phyloP scores from a whole-genome alignment of 306 rosid species.

The Purshia tridentata region DNA sequence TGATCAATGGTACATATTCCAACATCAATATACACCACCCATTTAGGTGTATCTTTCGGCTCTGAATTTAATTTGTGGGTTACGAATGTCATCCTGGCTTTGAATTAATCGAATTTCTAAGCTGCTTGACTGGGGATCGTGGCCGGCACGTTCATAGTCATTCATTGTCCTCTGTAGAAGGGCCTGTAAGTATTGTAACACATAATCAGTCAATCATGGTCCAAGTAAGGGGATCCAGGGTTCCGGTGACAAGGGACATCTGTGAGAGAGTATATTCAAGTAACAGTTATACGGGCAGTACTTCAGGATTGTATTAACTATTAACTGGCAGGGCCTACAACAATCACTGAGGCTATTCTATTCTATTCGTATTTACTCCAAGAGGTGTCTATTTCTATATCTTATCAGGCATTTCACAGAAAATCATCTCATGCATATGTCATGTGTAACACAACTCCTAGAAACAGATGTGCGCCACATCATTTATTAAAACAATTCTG shows the following conservation, averaged over 20 bases:
- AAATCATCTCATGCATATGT: background rate
- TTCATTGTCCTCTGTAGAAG: conserved; percentile 62
- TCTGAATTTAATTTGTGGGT: conserved; percentile 45
- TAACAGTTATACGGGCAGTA: background rate
- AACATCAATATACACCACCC: background rate
- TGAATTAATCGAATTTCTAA: conserved; percentile 78
- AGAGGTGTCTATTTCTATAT: background rate
- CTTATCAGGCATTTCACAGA: background rate
- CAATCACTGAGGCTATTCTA: background rate
- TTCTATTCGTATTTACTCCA: background rate
- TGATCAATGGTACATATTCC: background rate
- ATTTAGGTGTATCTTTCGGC: conserved; percentile 55
- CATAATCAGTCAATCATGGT: background rate
- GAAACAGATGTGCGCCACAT: background rate
- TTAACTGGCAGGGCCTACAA: background rate
- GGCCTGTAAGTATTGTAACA: conserved; percentile 41
- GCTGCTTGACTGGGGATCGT: conserved; percentile 66
- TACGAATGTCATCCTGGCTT: conserved; percentile 74
- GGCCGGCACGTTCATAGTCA: conserved; percentile 58
- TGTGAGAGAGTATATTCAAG: background rate
- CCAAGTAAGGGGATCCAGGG: background rate
- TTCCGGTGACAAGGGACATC: background rate
- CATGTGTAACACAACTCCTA: background rate
- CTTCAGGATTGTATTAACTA: background rate
- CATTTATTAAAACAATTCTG: background rate